Percentiles rank a stretch among this genome's conserved stretches.
Conservation (phyloP, 805 yeast species). For the Jamesozyma spencerorum region DNA sequence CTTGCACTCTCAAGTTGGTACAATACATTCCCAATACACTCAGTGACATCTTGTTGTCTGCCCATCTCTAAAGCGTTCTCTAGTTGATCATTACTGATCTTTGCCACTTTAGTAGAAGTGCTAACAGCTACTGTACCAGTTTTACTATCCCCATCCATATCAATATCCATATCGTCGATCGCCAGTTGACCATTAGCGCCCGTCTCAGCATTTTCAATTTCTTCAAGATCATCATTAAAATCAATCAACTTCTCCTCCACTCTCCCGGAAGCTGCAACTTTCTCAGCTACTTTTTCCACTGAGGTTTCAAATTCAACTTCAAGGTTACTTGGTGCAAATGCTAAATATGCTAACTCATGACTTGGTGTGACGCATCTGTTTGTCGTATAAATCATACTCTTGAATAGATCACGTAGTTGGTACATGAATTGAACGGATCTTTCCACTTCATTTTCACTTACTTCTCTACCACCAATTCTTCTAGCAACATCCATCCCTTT, state of each 20-base stretch:
- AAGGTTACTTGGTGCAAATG: conserved; percentile 65
- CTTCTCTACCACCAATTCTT: conserved; percentile 80
- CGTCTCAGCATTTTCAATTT: background rate
- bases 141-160: background rate
- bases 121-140: conserved; percentile 2
- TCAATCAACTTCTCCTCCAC: background rate
- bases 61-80: conserved; percentile 73
- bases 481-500: conserved; percentile 28
- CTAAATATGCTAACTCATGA: conserved; percentile 77
- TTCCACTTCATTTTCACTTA: conserved; percentile 67
- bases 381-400: conserved; percentile 55
- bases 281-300: background rate
- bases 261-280: too few species aligned
- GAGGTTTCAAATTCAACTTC: conserved; percentile 48
- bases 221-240: background rate
- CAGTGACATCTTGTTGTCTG: conserved; percentile 95
- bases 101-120: conserved; percentile 25
- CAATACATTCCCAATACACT: conserved; percentile 88
- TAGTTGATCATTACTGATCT: conserved; percentile 48
- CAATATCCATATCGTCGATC: background rate
- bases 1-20: conserved; percentile 86
- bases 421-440: conserved; percentile 76
- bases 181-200: background rate
- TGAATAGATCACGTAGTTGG: conserved; percentile 60
- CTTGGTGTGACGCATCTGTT: conserved; percentile 68